phyloP scores from a whole-genome alignment of 164 flowering plant genomes.

The Akebia trifoliata region DNA sequence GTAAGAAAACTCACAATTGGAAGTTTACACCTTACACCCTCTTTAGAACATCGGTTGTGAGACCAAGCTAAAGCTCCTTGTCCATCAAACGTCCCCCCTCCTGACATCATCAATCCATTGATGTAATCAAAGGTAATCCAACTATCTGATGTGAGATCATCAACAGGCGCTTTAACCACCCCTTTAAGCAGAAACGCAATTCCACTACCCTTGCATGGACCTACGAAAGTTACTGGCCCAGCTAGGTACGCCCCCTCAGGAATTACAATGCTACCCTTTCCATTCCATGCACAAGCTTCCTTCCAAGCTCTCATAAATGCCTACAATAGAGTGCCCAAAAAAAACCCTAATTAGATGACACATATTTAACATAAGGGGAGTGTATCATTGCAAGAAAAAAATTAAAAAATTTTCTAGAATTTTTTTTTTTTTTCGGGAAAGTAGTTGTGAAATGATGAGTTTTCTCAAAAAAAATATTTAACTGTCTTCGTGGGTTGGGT shows the following conservation, averaged over 20 bases:
- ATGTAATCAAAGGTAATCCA: conserved; percentile 41
- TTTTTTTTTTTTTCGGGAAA: too few relatives aligned
- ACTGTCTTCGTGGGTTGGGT: too few relatives aligned
- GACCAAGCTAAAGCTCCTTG: conserved; percentile 40
- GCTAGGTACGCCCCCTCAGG: conserved; percentile 30
- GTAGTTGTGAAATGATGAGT: too few relatives aligned
- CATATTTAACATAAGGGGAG: too few relatives aligned
- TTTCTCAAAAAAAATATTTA: too few relatives aligned
- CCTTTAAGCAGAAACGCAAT: conserved; percentile 19
- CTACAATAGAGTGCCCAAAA: too few relatives aligned
- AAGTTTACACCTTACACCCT: conserved; percentile 12
- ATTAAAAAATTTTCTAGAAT: too few relatives aligned
- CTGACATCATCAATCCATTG: conserved; percentile 23
- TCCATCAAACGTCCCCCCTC: conserved; percentile 45
- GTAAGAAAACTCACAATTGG: conserved; percentile 29
- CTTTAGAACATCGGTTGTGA: conserved; percentile 16
- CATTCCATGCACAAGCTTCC: conserved; percentile 29
- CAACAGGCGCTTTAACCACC: conserved; percentile 20
- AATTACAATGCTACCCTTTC: conserved; percentile 19
- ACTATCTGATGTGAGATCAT: conserved; percentile 1
- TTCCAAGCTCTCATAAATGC: conserved; percentile 41
- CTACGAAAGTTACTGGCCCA: conserved; percentile 19
- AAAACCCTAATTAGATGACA: too few relatives aligned
- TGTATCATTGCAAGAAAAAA: too few relatives aligned
- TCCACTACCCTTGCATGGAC: conserved; percentile 37